phyloP scores from a whole-genome alignment of 2,329 filamentous ascomycete genomes.

The Pyrenophora teres region DNA sequence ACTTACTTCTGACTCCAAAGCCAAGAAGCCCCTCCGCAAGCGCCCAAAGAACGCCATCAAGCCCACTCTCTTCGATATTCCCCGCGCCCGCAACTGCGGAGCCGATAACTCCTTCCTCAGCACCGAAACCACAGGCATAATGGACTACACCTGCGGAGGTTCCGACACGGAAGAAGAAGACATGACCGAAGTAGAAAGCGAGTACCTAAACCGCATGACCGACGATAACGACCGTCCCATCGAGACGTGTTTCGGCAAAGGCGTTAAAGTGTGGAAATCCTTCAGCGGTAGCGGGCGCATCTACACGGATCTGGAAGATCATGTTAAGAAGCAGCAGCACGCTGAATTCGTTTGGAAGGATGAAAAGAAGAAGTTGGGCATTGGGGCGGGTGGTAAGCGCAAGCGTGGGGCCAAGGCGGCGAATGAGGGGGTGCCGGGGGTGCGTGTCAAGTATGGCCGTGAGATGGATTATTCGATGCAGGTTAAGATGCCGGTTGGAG shows the following conservation, averaged over 20 bases:
- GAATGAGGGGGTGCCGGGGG: too few species aligned
- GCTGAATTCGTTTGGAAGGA: slow-evolving; percentile 5
- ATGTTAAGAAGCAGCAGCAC: slow-evolving; percentile 5
- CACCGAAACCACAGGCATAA: background rate
- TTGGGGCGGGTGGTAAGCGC: background rate
- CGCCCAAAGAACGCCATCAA: background rate
- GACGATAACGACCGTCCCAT: slow-evolving; percentile 7
- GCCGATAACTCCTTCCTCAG: background rate
- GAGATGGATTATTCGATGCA: background rate
- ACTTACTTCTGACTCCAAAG: background rate
- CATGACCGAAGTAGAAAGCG: background rate
- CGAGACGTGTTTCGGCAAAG: slow-evolving; percentile 15
- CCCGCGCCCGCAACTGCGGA: slow-evolving; percentile 10
- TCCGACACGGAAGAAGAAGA: slow-evolving; percentile 19
- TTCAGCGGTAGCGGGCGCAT: slow-evolving; percentile 5
- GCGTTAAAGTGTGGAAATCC: slow-evolving; percentile 12
- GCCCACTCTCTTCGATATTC: background rate
- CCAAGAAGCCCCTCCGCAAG: background rate
- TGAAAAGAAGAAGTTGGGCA: background rate
- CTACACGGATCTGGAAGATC: slow-evolving; percentile 12
- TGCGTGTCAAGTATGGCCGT: background rate
- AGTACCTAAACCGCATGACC: slow-evolving; percentile 13
- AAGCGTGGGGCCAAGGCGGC: background rate
- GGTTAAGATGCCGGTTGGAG: background rate
- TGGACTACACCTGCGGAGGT: background rate